These are phyloP conservation scores for Eucalyptus sp. DNA, from an alignment of 345 rosid genomes.

Conservation along the genomic window DNA sequence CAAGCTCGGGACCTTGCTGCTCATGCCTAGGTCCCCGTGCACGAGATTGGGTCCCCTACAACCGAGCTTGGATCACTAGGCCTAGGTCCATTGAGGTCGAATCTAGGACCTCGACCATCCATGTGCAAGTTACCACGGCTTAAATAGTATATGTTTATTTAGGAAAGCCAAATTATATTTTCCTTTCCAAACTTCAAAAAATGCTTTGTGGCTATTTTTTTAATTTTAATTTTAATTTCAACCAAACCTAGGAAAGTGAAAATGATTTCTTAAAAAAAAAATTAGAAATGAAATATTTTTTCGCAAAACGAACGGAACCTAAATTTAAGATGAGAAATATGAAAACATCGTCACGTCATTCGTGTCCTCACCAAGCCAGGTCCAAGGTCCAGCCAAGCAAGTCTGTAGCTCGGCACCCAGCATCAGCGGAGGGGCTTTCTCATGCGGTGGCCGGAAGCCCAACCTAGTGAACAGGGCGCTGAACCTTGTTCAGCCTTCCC, in stretches of 20 bases:
- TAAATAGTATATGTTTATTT: no score
- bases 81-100: no score
- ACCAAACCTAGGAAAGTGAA: neutral
- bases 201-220: no score
- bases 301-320: accelerated
- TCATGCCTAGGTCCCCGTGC: neutral
- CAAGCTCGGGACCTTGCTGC: accelerated
- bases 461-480: neutral
- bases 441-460: neutral
- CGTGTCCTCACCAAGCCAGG: neutral
- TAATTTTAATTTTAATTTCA: no score
- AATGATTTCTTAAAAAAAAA: neutral
- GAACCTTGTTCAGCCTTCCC: neutral
- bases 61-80: neutral
- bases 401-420: neutral
- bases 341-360: neutral
- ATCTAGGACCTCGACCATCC: no score
- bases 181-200: no score
- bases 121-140: neutral
- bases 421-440: neutral
- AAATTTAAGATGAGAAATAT: neutral
- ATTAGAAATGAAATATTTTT: neutral
- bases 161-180: neutral
- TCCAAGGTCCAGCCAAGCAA: neutral
- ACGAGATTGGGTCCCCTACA: neutral